Evolutionary conservation across 441 rosid species (phyloP), one percentile per base, ranked within the genome.

Genomic region (Arabidopsis hybrid): DNA sequence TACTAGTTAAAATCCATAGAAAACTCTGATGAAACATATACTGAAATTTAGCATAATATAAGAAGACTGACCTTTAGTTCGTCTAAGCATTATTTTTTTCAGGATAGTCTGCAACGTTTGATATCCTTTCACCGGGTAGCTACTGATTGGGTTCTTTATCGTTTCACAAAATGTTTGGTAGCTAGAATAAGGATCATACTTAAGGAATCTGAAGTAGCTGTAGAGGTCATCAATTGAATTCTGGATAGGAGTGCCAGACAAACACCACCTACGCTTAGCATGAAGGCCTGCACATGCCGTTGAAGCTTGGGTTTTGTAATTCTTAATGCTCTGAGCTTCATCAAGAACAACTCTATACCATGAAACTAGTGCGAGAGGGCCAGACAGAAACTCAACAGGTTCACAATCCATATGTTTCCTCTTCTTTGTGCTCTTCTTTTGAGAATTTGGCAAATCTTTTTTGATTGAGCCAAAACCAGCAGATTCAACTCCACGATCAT

Each of bases 171-270:
- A 92, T 53, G 74, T 73, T 39, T 57, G 79, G 78, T 85, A 92
- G 78, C 65, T 83, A 65, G 83, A 83, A 76, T 81, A 92, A 47
- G 91, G 95, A 3, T 89, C 86, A 78, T 85, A 92, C 81, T 91
- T 89, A 45, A 92, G 97, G 72, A 92, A 92, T 82, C 91, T 86
- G 75, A 92, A 92, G 82, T 92, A 92, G 83, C 97, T 92, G 76
- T 92, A 92, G 36, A 92, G 94, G 78, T 92, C 97, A 69, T 92
- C 97, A 10, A 92, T 79, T n/a, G 96, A 90, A 85, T 92, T 92
- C 78, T 92, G 97, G 72, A 92, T 85, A 67, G 97, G 97, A 68
- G 97, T 92, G 71, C 97, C 97, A 3, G 97, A 92, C 82, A 92
- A 86, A 83, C 97, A 92, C 97, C 97, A 92, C 70, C 95, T 84